These are phyloP conservation scores for Stereocaulon alpinum DNA, from an alignment of 495 filamentous ascomycete genomes.

Conservation along the genomic window DNA sequence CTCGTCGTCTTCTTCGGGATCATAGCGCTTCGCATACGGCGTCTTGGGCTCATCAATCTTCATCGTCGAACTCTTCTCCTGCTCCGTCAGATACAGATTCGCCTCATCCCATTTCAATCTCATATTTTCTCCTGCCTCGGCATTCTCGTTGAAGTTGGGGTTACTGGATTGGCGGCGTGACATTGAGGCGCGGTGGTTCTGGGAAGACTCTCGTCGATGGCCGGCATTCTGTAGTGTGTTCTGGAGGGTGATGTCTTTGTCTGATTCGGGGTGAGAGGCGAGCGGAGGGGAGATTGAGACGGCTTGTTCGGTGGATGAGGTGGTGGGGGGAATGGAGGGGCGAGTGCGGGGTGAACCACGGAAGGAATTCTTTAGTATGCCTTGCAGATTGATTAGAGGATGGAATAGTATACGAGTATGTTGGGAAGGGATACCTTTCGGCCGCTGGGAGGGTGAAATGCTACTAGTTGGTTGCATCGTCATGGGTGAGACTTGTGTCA, in stretches of 20 bases:
- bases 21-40: conserved; percentile 83
- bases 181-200: conserved; percentile 43
- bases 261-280: conserved; percentile 24
- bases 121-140: conserved; percentile 47
- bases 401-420: not conserved
- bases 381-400: conserved; percentile 33
- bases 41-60: conserved; percentile 99
- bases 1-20: conserved; percentile 77
- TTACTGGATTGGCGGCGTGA: conserved; percentile 62
- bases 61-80: conserved; percentile 91
- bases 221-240: conserved; percentile 95
- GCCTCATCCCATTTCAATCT: conserved; percentile 97
- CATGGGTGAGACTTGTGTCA: conserved; percentile 14
- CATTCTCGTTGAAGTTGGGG: conserved; percentile 30
- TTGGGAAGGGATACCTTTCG: conserved; percentile 51
- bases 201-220: conserved; percentile 72
- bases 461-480: conserved; percentile 8
- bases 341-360: conserved; percentile 46
- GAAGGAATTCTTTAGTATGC: conserved; percentile 89
- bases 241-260: conserved; percentile 73
- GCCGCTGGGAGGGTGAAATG: conserved; percentile 43
- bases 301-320: conserved; percentile 35
- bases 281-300: conserved; percentile 21
- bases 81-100: conserved; percentile 90
- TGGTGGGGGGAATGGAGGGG: conserved; percentile 29